Conservation (phyloP, 2,329 filamentous ascomycete species). For the Xylaria sp. region DNA sequence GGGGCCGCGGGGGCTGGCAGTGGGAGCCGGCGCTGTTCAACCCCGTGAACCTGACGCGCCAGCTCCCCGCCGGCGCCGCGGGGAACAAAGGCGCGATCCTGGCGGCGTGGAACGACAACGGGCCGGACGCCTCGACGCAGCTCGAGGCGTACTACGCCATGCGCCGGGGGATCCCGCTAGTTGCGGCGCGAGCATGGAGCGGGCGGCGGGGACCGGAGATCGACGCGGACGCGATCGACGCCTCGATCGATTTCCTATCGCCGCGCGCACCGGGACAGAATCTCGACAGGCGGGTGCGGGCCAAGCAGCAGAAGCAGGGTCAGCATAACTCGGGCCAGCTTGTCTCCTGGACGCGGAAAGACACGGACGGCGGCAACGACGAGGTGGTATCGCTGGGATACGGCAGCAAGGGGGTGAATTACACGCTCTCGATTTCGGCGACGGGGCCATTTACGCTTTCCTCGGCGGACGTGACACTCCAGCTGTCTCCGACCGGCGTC, state of each 20-base stretch:
- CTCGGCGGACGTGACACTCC: slow-evolving; percentile 57
- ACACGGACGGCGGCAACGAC: background rate
- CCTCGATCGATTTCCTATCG: slow-evolving; percentile 54
- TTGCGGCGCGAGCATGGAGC: slow-evolving; percentile 57
- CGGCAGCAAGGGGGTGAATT: slow-evolving; percentile 59
- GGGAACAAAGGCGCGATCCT: slow-evolving; percentile 53
- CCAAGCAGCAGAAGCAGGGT: background rate
- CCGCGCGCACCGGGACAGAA: slow-evolving; percentile 57
- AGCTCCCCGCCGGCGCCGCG: slow-evolving; percentile 49
- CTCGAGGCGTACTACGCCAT: slow-evolving; percentile 61
- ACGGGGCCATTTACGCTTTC: slow-evolving; percentile 58
- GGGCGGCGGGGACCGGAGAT: slow-evolving; percentile 53
- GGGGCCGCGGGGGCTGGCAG: slow-evolving; percentile 54
- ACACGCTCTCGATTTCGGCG: slow-evolving; percentile 54
- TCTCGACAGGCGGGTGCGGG: slow-evolving; percentile 52
- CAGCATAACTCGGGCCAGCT: slow-evolving; percentile 38
- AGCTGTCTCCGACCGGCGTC: slow-evolving; percentile 49
- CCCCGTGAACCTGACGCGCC: slow-evolving; percentile 54
- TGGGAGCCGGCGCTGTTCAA: slow-evolving; percentile 60
- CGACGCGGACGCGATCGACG: slow-evolving; percentile 41
- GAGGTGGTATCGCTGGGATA: slow-evolving; percentile 44
- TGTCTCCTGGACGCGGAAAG: slow-evolving; percentile 49
- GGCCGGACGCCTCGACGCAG: slow-evolving; percentile 60
- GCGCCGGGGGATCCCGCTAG: slow-evolving; percentile 57
- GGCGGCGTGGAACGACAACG: slow-evolving; percentile 62